phyloP scores from a whole-genome alignment of 768 basidiomycete genomes.

The Suillus subluteus region DNA sequence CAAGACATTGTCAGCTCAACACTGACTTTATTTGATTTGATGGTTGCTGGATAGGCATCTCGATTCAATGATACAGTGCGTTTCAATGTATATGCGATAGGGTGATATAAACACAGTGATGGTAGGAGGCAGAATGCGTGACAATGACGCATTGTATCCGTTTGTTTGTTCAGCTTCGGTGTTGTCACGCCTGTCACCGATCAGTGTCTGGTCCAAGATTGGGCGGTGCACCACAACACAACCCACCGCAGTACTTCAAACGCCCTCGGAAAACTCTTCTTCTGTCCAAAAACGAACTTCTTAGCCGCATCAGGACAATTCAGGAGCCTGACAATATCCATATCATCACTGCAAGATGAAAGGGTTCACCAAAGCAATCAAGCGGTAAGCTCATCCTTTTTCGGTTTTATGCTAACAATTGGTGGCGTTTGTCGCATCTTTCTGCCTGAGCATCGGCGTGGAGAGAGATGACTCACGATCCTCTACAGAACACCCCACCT shows the following conservation, averaged over 20 bases:
- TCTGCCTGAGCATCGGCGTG: neutral
- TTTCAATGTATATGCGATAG: neutral
- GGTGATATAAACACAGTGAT: neutral
- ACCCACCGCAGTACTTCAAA: neutral
- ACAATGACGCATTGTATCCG: neutral
- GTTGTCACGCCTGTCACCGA: neutral
- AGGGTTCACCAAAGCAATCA: slow-evolving; percentile 77
- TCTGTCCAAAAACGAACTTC: neutral
- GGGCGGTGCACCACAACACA: neutral
- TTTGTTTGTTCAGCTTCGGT: neutral
- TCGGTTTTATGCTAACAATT: neutral
- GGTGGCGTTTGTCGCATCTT: neutral
- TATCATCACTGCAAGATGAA: slow-evolving; percentile 58
- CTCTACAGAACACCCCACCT: slow-evolving; percentile 82
- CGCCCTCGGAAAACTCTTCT: neutral
- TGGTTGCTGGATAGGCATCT: slow-evolving; percentile 74
- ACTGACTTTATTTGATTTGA: slow-evolving; percentile 87
- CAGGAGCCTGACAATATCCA: neutral
- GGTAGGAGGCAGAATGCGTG: neutral
- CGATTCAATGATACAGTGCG: slow-evolving; percentile 8
- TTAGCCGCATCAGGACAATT: neutral
- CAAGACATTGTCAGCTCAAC: slow-evolving; percentile 8
- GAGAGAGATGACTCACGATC: slow-evolving; percentile 8
- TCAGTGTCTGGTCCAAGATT: neutral
- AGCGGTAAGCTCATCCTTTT: slow-evolving; percentile 52